Evolutionary conservation across 495 filamentous ascomycete species (phyloP).

Genomic region (Sordaria brevicollis): DNA sequence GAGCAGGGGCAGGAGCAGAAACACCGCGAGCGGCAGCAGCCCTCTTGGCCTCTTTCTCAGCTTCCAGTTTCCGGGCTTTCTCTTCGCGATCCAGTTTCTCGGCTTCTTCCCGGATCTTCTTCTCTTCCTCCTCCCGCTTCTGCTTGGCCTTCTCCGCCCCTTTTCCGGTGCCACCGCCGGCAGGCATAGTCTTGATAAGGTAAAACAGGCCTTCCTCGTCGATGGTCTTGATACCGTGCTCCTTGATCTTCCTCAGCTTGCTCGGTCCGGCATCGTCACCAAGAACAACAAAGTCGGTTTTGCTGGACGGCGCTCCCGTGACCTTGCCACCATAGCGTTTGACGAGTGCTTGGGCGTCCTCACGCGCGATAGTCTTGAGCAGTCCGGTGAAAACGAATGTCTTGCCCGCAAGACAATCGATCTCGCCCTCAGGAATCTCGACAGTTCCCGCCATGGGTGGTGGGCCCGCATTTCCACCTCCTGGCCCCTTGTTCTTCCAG

Average conservation of each 20-base stretch:
- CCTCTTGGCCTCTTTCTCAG: slow-evolving; percentile 35
- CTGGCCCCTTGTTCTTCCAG: slow-evolving; percentile 40
- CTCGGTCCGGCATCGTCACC: slow-evolving; percentile 86
- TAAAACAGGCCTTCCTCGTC: slow-evolving; percentile 87
- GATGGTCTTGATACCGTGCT: slow-evolving; percentile 75
- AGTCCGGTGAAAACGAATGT: slow-evolving; percentile 96
- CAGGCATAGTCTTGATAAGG: slow-evolving; percentile 73
- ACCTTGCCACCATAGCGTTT: slow-evolving; percentile 92
- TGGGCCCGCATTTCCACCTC: slow-evolving; percentile 44
- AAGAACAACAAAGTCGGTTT: slow-evolving; percentile 88
- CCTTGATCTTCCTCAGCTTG: slow-evolving; percentile 79
- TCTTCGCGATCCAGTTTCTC: slow-evolving; percentile 68
- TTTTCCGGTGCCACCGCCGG: slow-evolving; percentile 75
- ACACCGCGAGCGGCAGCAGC: slow-evolving; percentile 33
- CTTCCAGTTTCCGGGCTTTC: slow-evolving; percentile 41
- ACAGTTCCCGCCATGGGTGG: slow-evolving; percentile 51
- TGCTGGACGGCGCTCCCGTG: slow-evolving; percentile 72
- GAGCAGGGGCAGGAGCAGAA: slow-evolving; percentile 23
- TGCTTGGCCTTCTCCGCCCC: slow-evolving; percentile 75
- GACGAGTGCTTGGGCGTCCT: slow-evolving; percentile 78
- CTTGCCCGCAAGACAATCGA: slow-evolving; percentile 87
- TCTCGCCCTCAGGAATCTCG: slow-evolving; percentile 72
- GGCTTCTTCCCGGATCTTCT: slow-evolving; percentile 65
- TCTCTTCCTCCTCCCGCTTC: slow-evolving; percentile 72
- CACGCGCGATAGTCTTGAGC: slow-evolving; percentile 63